Evolutionary conservation across 495 filamentous ascomycete species (phyloP), one percentile per base, ranked within the genome.

Genomic region (Tuber brumale): DNA sequence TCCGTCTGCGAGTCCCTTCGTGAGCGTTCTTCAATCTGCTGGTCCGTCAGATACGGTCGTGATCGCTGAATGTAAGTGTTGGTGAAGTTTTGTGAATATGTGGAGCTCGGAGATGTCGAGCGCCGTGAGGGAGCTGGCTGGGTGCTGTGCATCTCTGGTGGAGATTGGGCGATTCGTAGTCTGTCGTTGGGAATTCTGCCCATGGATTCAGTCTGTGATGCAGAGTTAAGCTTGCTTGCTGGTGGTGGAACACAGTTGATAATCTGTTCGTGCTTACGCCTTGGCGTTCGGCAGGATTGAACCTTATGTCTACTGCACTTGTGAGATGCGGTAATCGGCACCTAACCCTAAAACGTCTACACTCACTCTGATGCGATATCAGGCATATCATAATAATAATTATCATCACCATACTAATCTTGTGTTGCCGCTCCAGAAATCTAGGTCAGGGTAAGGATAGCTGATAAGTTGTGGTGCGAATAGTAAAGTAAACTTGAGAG

Each of bases 51-150:
- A 74, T 83, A 83, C 19, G 81, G 81, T 39, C 81, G 79, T 21
- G 81, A 81, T 45, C 81, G 76, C 70, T 83, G 81, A 19, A 83
- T 83, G 46, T 79, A 83, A 21, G 81, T 83, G 45, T 82, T 82
- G 21, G 73, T 70, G 37, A 82, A 82, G 46, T 72, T 78, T 35
- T 80, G 77, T 1, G 76, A 71, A 39, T 76, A 69, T 10, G 69
- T 72, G 12, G 79, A 77, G 27, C 69, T 69, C 1, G 79, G 79
- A 0, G 79, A 82, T 45, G 35, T 44, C 44, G 76, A 72, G 23
- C 74, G 79, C 70, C 66, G 73, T 12, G 70, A 73, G n/a, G 78
- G 77, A 46, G 73, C 72, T 31, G 69, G 46, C 16, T 80, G 78
- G 8, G 69, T 69, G 23, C 77, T 80, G 37, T 80, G 78, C 78